Base-by-base conservation (phyloP, 148 eudicot species). In the Hydrangea macrophylla region DNA sequence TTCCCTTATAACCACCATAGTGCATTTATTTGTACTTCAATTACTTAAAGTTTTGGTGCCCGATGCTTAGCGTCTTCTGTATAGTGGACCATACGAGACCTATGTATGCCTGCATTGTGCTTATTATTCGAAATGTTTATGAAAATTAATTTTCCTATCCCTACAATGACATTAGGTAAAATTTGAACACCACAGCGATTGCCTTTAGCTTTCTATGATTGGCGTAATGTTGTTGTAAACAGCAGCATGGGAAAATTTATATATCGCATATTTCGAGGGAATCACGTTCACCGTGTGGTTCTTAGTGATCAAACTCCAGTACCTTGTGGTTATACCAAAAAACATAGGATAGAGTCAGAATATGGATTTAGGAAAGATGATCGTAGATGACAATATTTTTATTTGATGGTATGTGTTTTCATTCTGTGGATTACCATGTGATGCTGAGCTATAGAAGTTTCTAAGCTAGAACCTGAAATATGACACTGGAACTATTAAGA, bases 1-100 rank as follows among this genome's bases (percentile, higher is more conserved):
- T 74, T 17, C 7, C 55, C 63, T 65, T 67, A 24, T 17, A 30
- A 15, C 24, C 27, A 55, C 69, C 35, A 26, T 64, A 22, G 2
- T 9, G 28, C 20, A 8, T 12, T 20, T 24, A 25, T 42, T 18
- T 28, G 1, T 25, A 10, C 20, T n/a, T 22, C 17, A 26, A 18
- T 28, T 7, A 11, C 18, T 26, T 66, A 66, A 13, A 24, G 35
- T 37, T 55, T 40, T 17, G 53, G 53, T 44, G 25, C n/a, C 26
- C 51, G 24, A 22, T 57, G 22, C 26, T 18, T 28, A 30, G 12
- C 24, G 13, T 17, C 26, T 11, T 5, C 1, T 54, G 1, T 26
- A 12, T 53, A 35, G 28, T 36, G 24, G 37, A 20, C 58, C 60
- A 36, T 33, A 24, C 35, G 59, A 54, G 24, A 35, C 9, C 5